A percentile compares a stretch with the other conserved stretches of the same genome.
These are phyloP conservation scores for Phytopythium chamaehyphon DNA, from an alignment of 352 stramenopile genomes.

Conservation along the genomic window DNA sequence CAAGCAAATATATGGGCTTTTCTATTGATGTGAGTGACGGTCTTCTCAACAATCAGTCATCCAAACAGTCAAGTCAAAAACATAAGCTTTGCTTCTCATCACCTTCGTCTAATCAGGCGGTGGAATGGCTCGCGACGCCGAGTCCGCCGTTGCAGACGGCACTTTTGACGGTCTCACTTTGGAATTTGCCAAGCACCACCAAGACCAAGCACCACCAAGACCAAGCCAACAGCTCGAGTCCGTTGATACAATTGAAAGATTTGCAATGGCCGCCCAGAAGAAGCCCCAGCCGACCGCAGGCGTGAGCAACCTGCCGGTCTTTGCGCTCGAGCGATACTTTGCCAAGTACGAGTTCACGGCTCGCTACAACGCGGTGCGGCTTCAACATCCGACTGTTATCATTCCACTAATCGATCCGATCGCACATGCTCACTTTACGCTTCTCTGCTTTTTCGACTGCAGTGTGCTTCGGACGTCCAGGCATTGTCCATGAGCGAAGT, in stretches of 20 bases:
- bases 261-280: not conserved
- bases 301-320: slow-evolving; percentile 16
- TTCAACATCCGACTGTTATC: not conserved
- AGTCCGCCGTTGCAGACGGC: no score
- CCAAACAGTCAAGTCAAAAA: no score
- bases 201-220: not conserved
- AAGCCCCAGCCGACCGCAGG: not conserved
- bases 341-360: slow-evolving; percentile 50
- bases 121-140: no score
- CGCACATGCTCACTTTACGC: no score
- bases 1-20: no score
- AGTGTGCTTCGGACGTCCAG: slow-evolving; percentile 42
- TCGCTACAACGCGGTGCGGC: slow-evolving; percentile 20
- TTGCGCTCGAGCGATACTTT: slow-evolving; percentile 46
- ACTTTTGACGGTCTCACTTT: no score
- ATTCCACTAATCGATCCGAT: slow-evolving; percentile 2
- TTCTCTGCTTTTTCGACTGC: no score
- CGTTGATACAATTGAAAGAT: not conserved
- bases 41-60: no score
- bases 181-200: not conserved
- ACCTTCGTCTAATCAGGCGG: no score
- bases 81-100: no score
- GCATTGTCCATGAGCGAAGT: slow-evolving; percentile 31
- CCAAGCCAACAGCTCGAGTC: not conserved
- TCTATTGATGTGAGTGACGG: no score